phyloP scores from a whole-genome alignment of 768 basidiomycete species.

The Tricholoma matsutake region DNA sequence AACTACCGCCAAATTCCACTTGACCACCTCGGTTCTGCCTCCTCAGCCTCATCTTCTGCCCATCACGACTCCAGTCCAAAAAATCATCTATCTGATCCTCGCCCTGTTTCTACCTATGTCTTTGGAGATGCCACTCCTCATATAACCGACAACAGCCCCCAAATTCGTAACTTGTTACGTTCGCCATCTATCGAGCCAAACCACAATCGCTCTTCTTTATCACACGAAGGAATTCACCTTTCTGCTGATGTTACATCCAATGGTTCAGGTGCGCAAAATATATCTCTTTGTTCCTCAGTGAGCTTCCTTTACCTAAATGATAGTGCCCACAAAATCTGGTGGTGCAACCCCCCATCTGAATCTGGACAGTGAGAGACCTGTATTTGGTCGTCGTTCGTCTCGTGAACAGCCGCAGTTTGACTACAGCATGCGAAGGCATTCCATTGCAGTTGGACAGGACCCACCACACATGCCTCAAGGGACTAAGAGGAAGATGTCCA shows the following conservation, averaged over 20 bases:
- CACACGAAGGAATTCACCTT: conserved; percentile 24
- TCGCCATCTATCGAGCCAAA: conserved; percentile 51
- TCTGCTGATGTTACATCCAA: conserved; percentile 11
- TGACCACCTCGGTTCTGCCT: conserved; percentile 22
- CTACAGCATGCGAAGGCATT: conserved; percentile 69
- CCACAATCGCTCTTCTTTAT: conserved; percentile 22
- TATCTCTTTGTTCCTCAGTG: conserved; percentile 2
- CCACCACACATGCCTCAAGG: conserved; percentile 48
- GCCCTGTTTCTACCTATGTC: conserved; percentile 64
- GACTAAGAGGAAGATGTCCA: conserved; percentile 82
- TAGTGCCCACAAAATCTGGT: conserved; percentile 28
- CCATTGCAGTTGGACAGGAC: conserved; percentile 59
- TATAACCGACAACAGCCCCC: conserved; percentile 34
- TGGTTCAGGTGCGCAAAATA: conserved; percentile 6
- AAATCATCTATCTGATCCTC: conserved; percentile 39
- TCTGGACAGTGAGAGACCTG: conserved; percentile 34
- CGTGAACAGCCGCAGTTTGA: conserved; percentile 55
- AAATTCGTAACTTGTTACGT: conserved; percentile 58
- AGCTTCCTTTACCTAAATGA: conserved; percentile 3
- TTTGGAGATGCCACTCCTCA: conserved; percentile 63
- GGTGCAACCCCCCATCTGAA: conserved; percentile 37
- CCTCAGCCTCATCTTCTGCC: conserved; percentile 24
- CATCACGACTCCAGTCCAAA: conserved; percentile 29
- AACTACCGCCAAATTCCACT: conserved; percentile 19
- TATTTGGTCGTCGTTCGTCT: conserved; percentile 24